Percentiles rank a stretch among this genome's conserved stretches.
These are phyloP conservation scores for Leccinum rimulosum DNA, from an alignment of 768 basidiomycete species.

Conservation along the genomic window DNA sequence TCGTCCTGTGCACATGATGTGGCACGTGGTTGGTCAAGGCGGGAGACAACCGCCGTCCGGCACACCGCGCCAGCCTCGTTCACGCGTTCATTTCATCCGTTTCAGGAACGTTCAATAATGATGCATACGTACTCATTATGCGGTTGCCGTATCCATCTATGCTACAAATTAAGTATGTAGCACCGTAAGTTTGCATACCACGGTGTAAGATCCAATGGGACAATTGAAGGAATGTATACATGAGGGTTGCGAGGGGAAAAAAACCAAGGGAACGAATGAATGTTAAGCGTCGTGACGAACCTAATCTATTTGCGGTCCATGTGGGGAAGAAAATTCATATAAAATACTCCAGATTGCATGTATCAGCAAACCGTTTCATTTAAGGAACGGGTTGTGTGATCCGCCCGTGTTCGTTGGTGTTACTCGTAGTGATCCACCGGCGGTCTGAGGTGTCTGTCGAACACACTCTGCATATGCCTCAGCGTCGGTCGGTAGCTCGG, in stretches of 20 bases:
- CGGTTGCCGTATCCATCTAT: constrained; percentile 6
- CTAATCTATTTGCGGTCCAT: constrained; percentile 27
- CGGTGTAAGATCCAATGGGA: background rate
- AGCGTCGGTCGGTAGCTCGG: constrained; percentile 49
- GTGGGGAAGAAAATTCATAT: constrained; percentile 18
- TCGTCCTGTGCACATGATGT: constrained; percentile 16
- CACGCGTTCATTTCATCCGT: constrained; percentile 28
- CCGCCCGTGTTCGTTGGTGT: constrained; percentile 43
- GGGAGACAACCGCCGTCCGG: constrained; percentile 15
- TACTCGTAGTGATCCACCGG: constrained; percentile 42
- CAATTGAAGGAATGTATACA: constrained; percentile 11
- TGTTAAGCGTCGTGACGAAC: constrained; percentile 4
- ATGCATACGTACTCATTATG: constrained; percentile 11
- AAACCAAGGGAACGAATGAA: constrained; percentile 5
- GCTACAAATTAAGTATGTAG: constrained; percentile 24
- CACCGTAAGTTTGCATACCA: background rate
- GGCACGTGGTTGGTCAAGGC: constrained; percentile 25
- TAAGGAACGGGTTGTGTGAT: constrained; percentile 54
- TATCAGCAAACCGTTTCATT: constrained; percentile 27
- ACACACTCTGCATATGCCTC: constrained; percentile 56
- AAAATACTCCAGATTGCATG: constrained; percentile 6
- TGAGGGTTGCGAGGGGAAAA: constrained; percentile 15
- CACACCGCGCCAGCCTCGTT: constrained; percentile 8
- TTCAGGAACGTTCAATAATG: constrained; percentile 8
- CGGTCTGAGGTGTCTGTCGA: constrained; percentile 31